A percentile compares a stretch with the other conserved stretches of the same genome.
Evolutionary conservation across 148 eudicot genomes (phyloP).

Genomic region (Euryodendron excelsum): DNA sequence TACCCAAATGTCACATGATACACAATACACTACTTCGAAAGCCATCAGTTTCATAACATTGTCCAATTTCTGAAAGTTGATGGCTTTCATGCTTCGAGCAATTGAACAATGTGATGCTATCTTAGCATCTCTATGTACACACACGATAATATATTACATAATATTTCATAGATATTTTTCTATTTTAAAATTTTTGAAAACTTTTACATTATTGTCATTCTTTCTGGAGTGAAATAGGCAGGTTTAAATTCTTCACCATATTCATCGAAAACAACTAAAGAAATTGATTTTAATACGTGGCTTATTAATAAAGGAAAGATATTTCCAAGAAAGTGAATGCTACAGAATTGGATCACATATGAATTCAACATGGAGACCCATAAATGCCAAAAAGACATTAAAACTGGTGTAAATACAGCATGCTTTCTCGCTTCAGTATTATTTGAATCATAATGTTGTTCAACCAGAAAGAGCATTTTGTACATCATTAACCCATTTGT

Average conservation of each 20-base stretch:
- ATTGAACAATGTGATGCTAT: neutral
- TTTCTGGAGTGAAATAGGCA: neutral
- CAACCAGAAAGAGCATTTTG: neutral
- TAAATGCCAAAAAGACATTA: neutral
- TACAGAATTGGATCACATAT: neutral
- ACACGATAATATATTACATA: neutral
- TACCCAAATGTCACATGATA: too few species aligned
- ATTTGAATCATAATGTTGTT: neutral
- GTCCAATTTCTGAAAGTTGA: neutral
- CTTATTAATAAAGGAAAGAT: neutral
- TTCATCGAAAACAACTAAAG: neutral
- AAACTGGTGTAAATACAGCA: neutral
- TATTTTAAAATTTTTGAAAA: neutral
- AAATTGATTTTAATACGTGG: neutral
- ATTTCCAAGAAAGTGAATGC: neutral
- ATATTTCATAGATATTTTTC: neutral
- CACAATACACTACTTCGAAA: too few species aligned
- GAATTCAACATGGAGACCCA: neutral
- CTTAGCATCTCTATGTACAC: neutral
- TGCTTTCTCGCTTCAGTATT: too few species aligned
- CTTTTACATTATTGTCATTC: neutral
- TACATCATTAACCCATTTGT: neutral
- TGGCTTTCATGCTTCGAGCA: neutral
- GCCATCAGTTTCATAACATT: neutral
- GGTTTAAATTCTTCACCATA: neutral